These are phyloP conservation scores for Pyrenochaeta sp. DNA, from an alignment of 2,329 filamentous ascomycete species.

Conservation along the genomic window DNA sequence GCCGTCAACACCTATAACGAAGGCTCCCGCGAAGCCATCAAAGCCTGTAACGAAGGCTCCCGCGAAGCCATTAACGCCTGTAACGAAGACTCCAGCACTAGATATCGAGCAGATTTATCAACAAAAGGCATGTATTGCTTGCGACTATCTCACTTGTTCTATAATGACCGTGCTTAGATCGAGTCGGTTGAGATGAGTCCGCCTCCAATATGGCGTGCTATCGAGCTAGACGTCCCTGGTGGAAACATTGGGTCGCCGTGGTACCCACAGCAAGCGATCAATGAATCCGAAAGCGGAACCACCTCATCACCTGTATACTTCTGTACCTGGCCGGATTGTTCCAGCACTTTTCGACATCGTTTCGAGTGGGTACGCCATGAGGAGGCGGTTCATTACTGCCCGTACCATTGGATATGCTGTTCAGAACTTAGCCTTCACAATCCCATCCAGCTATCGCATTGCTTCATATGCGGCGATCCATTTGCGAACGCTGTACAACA, in stretches of 20 bases:
- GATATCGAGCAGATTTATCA: background rate
- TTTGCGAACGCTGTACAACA: background rate
- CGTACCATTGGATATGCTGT: slow-evolving; percentile 17
- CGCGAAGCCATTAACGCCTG: background rate
- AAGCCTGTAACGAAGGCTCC: background rate
- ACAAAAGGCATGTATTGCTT: background rate
- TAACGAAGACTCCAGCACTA: background rate
- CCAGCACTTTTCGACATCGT: background rate
- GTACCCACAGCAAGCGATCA: too few species aligned
- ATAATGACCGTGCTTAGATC: background rate
- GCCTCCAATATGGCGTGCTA: background rate
- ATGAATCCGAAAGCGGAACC: background rate
- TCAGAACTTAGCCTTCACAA: background rate
- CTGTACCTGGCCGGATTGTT: slow-evolving; percentile 12
- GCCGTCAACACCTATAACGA: background rate
- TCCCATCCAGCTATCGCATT: background rate
- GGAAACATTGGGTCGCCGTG: too few species aligned
- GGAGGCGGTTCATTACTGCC: slow-evolving; percentile 14
- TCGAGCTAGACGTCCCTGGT: background rate
- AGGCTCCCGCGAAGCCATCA: background rate
- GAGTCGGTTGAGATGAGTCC: background rate
- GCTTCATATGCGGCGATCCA: background rate
- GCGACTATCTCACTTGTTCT: background rate
- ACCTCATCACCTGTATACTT: background rate
- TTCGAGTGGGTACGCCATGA: slow-evolving; percentile 17